These are phyloP conservation scores for Halophytophthora polymorphica DNA, from an alignment of 352 stramenopile species.

Conservation along the genomic window DNA sequence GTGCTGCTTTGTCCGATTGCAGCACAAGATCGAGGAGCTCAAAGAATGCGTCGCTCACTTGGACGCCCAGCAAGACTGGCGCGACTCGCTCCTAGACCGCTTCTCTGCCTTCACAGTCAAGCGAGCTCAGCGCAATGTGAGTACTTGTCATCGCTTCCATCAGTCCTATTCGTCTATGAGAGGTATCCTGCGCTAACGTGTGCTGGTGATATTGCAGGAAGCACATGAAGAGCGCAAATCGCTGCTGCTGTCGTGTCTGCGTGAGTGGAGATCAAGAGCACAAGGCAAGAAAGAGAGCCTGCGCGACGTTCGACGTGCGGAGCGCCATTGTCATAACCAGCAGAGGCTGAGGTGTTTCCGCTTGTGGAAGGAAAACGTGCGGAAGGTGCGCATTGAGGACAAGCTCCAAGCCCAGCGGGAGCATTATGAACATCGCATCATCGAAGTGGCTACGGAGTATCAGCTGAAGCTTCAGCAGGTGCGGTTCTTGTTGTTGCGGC, in stretches of 20 bases:
- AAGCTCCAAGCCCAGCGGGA: slow-evolving; percentile 29
- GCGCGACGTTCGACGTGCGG: slow-evolving; percentile 4
- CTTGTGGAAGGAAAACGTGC: slow-evolving; percentile 15
- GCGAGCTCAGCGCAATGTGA: slow-evolving; percentile 18
- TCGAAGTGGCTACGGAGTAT: slow-evolving; percentile 32
- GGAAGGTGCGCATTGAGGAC: slow-evolving; percentile 2
- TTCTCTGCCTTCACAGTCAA: slow-evolving; percentile 26
- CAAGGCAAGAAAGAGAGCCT: slow-evolving; percentile 1
- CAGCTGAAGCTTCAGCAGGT: slow-evolving; percentile 44
- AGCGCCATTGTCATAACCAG: slow-evolving; percentile 16
- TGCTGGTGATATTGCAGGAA: slow-evolving; percentile 14
- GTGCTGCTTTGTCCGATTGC: slow-evolving; percentile 1
- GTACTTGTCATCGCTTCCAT: background rate
- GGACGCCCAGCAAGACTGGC: slow-evolving; percentile 7
- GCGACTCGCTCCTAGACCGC: slow-evolving; percentile 26
- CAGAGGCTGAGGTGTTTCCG: slow-evolving; percentile 12
- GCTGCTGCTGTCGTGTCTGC: slow-evolving; percentile 27
- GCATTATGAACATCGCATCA: slow-evolving; percentile 25
- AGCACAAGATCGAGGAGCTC: slow-evolving; percentile 46
- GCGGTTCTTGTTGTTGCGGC: background rate
- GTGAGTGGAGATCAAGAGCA: slow-evolving; percentile 20
- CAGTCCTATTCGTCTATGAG: background rate
- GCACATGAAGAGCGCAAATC: slow-evolving; percentile 16
- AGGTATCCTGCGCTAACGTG: slow-evolving; percentile 3
- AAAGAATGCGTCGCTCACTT: slow-evolving; percentile 13